Conservation (phyloP, 164 flowering plant genomes). For the Stephania cephalantha region DNA sequence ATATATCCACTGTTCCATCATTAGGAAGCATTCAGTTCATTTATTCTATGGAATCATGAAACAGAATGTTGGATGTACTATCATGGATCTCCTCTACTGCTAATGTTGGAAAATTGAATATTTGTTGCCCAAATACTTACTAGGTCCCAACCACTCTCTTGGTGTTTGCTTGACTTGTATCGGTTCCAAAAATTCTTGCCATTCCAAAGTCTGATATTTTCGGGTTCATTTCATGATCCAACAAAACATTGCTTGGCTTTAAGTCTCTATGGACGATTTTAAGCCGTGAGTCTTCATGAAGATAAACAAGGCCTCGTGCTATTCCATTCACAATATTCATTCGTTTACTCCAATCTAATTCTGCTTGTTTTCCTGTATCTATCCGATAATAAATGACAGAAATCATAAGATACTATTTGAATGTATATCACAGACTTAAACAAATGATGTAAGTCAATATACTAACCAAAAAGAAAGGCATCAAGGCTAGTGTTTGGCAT, state of each 20-base stretch:
- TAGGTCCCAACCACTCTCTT: constrained; percentile 26
- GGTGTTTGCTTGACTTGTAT: constrained; percentile 19
- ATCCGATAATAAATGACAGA: too few species aligned
- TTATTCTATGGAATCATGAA: too few species aligned
- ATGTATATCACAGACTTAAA: background rate
- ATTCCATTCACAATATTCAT: constrained; percentile 21
- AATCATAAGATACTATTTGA: too few species aligned
- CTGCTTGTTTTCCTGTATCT: constrained; percentile 6
- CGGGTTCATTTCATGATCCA: constrained; percentile 26
- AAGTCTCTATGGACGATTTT: constrained; percentile 29
- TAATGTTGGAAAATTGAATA: too few species aligned
- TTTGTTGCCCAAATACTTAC: constrained; percentile 13
- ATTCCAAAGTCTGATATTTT: constrained; percentile 32
- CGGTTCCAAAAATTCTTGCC: constrained; percentile 24
- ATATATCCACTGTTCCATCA: constrained; percentile 3
- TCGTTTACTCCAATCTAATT: constrained; percentile 26
- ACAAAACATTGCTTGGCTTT: constrained; percentile 26
- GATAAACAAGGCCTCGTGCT: constrained; percentile 30
- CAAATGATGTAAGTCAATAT: background rate
- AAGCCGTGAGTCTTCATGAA: constrained; percentile 28
- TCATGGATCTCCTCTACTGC: too few species aligned
- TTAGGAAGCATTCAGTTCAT: background rate
- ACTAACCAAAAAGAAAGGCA: constrained; percentile 20
- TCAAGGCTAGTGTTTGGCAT: constrained; percentile 25
- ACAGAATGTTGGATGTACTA: background rate